These are phyloP conservation scores for Yamadazyma akitaensis DNA, from an alignment of 805 yeast species.

Conservation along the genomic window DNA sequence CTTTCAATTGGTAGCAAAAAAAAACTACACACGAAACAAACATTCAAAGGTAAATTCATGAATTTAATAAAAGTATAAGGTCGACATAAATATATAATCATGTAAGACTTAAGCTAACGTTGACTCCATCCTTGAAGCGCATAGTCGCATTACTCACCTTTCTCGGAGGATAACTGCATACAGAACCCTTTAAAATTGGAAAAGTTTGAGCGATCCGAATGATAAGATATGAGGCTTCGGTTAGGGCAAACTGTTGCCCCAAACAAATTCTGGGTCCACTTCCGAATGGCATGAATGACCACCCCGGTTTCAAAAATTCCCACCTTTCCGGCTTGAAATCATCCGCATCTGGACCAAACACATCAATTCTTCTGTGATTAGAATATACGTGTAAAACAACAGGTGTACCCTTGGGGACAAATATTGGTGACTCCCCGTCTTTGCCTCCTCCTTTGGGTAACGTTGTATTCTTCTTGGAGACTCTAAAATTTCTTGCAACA, in stretches of 20 bases:
- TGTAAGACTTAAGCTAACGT: background rate
- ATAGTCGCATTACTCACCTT: slow-evolving; percentile 27
- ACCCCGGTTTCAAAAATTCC: slow-evolving; percentile 38
- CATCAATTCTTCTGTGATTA: slow-evolving; percentile 38
- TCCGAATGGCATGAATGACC: slow-evolving; percentile 52
- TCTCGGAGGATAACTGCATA: slow-evolving; percentile 25
- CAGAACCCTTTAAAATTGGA: slow-evolving; percentile 9
- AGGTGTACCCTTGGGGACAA: slow-evolving; percentile 41
- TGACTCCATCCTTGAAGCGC: slow-evolving; percentile 21
- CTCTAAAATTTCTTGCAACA: slow-evolving; percentile 31
- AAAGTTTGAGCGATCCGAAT: slow-evolving; percentile 31
- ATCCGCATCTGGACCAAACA: slow-evolving; percentile 45
- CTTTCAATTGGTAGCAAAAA: no score
- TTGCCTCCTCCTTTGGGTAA: slow-evolving; percentile 30
- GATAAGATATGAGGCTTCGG: slow-evolving; percentile 48
- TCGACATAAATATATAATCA: background rate
- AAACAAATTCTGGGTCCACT: slow-evolving; percentile 57
- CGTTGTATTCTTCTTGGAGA: slow-evolving; percentile 23
- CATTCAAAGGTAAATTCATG: background rate
- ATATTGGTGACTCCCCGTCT: slow-evolving; percentile 22
- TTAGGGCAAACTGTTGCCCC: slow-evolving; percentile 55
- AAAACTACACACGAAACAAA: no score
- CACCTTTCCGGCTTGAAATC: slow-evolving; percentile 50
- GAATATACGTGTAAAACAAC: slow-evolving; percentile 37
- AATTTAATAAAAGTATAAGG: no score